Conservation (phyloP, 768 basidiomycete species). For the Tephrocybe sp. region DNA sequence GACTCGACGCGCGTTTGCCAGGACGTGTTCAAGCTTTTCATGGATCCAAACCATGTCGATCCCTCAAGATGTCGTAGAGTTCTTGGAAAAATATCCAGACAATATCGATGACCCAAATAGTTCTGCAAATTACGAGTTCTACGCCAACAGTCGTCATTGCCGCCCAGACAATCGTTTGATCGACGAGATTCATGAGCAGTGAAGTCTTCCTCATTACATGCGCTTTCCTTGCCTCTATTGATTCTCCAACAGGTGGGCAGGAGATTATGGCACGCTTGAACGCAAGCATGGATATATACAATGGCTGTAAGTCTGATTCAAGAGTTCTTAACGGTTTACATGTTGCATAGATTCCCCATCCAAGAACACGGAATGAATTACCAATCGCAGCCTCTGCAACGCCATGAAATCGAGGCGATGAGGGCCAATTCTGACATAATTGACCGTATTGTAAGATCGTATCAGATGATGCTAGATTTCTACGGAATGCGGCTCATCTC, state of each 20-base stretch:
- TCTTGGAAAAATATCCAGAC: conserved; percentile 54
- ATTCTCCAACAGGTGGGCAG: conserved; percentile 55
- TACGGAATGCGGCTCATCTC: conserved; percentile 72
- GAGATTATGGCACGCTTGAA: conserved; percentile 63
- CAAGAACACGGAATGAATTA: conserved; percentile 74
- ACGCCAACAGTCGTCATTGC: conserved; percentile 55
- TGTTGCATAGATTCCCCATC: conserved; percentile 60
- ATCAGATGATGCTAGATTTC: conserved; percentile 77
- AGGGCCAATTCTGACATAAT: conserved; percentile 47
- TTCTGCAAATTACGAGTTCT: conserved; percentile 60
- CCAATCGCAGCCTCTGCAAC: conserved; percentile 64
- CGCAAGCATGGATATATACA: conserved; percentile 74
- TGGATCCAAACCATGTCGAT: conserved; percentile 35
- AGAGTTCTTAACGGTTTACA: not conserved
- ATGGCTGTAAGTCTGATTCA: conserved; percentile 60
- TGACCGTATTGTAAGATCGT: conserved; percentile 55
- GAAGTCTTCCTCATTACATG: conserved; percentile 15
- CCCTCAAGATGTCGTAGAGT: conserved; percentile 57
- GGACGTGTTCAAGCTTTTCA: not conserved
- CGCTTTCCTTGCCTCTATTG: not conserved
- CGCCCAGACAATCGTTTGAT: conserved; percentile 61
- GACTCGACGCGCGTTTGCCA: not conserved
- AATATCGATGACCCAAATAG: conserved; percentile 35
- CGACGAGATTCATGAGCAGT: conserved; percentile 65
- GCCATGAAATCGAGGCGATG: conserved; percentile 62